Conservation (phyloP, 305 asterid genomes). For the Euphrasia arctica region DNA sequence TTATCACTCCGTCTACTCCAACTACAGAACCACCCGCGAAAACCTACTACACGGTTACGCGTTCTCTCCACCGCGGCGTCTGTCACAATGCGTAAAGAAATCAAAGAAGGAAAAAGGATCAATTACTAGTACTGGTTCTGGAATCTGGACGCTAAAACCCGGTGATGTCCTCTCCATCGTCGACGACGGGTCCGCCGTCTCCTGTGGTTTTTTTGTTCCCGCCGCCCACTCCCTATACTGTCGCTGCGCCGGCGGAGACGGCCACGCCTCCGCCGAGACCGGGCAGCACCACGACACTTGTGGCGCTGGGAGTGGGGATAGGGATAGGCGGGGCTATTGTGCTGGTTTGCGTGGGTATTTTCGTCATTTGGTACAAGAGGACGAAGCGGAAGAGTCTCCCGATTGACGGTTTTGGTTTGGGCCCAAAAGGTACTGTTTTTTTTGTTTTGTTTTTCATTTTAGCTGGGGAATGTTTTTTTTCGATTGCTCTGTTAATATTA, state of each 20-base stretch:
- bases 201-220: conserved; percentile 35
- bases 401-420: conserved; percentile 34
- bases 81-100: conserved; percentile 10
- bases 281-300: conserved; percentile 35
- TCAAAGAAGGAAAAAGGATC: neutral
- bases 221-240: conserved; percentile 34
- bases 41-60: conserved; percentile 21
- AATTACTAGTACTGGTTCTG: neutral
- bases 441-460: neutral
- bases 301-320: conserved; percentile 79
- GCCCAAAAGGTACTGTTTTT: conserved; percentile 42
- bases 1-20: conserved; percentile 20
- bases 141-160: conserved; percentile 25
- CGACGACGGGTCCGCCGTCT: conserved; percentile 42
- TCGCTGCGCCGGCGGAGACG: conserved; percentile 18
- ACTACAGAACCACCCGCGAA: conserved; percentile 20
- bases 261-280: conserved; percentile 25
- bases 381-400: conserved; percentile 48
- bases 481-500: neutral
- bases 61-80: conserved; percentile 24
- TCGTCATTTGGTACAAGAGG: conserved; percentile 62
- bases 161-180: conserved; percentile 47
- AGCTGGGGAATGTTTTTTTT: neutral
- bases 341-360: conserved; percentile 62
- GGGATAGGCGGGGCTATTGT: conserved; percentile 77